phyloP scores from a whole-genome alignment of 1,284 basidiomycete genomes.

The Hemileia vastatrix region DNA sequence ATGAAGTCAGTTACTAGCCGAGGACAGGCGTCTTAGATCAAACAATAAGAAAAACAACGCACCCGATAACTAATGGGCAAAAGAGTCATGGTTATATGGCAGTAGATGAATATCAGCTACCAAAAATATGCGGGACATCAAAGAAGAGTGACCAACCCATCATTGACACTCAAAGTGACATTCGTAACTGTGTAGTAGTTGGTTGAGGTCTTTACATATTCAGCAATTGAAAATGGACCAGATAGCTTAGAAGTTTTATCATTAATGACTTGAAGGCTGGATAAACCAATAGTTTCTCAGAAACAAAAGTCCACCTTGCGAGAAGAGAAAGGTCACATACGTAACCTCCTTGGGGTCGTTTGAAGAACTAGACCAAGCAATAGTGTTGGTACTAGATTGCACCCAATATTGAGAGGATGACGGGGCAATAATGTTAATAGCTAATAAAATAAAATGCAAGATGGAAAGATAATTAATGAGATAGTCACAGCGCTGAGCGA shows the following conservation, averaged over 20 bases:
- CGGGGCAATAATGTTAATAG: constrained; percentile 9
- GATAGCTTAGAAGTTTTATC: background rate
- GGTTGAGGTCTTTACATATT: constrained; percentile 3
- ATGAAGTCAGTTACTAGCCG: background rate
- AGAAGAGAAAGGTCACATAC: constrained; percentile 1
- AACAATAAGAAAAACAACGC: background rate
- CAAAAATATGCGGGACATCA: background rate
- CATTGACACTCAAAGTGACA: constrained; percentile 1
- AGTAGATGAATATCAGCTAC: background rate
- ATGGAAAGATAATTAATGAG: too few relatives aligned
- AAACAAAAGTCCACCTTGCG: too few relatives aligned
- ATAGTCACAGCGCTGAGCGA: too few relatives aligned
- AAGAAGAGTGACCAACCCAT: background rate
- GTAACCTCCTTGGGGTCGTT: constrained; percentile 8
- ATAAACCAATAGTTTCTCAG: background rate
- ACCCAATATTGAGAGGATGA: constrained; percentile 14
- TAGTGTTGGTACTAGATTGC: constrained; percentile 14
- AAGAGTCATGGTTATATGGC: background rate
- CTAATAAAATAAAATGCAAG: too few relatives aligned
- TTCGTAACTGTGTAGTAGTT: constrained; percentile 6
- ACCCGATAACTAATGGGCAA: background rate
- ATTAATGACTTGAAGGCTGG: constrained; percentile 16
- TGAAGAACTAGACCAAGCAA: background rate
- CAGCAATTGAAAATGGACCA: constrained; percentile 13
- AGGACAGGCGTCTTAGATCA: background rate